Percentiles rank a stretch among this genome's conserved stretches.
Evolutionary conservation across 2,329 filamentous ascomycete species (phyloP).

Genomic region (Aspergillus tanneri): DNA sequence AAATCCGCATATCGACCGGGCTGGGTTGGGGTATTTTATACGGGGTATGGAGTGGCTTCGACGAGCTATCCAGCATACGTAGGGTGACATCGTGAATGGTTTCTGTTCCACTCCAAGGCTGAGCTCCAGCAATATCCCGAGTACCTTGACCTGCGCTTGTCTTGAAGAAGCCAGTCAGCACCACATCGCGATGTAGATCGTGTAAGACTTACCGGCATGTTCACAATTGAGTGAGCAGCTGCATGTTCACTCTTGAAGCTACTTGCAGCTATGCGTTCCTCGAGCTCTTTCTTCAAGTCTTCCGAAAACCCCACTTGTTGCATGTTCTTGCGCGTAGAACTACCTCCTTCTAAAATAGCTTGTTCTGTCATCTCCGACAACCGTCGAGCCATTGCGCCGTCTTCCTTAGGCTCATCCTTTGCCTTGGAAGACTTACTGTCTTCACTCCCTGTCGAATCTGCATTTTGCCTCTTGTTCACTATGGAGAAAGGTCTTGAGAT

Average conservation of each 20-base stretch:
- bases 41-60: conserved; percentile 54
- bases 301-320: conserved; percentile 63
- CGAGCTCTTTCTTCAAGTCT: conserved; percentile 57
- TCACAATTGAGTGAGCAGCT: conserved; percentile 53
- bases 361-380: conserved; percentile 62
- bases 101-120: conserved; percentile 79
- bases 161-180: conserved; percentile 23
- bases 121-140: conserved; percentile 64
- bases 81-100: conserved; percentile 70
- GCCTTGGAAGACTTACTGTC: conserved; percentile 13
- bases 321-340: conserved; percentile 57
- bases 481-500: conserved; percentile 24
- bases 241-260: conserved; percentile 56
- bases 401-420: conserved; percentile 33
- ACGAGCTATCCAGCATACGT: conserved; percentile 70
- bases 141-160: conserved; percentile 66
- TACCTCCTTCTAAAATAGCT: conserved; percentile 54
- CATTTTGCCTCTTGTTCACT: conserved; percentile 24
- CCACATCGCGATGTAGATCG: not conserved
- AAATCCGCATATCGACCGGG: conserved; percentile 48
- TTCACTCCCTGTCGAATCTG: conserved; percentile 16
- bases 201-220: conserved; percentile 49
- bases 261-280: conserved; percentile 59
- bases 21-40: conserved; percentile 41
- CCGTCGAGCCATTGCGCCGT: conserved; percentile 59